Evolutionary conservation across 108 stramenopile species (phyloP).

Genomic region (Parietichytrium sp.): DNA sequence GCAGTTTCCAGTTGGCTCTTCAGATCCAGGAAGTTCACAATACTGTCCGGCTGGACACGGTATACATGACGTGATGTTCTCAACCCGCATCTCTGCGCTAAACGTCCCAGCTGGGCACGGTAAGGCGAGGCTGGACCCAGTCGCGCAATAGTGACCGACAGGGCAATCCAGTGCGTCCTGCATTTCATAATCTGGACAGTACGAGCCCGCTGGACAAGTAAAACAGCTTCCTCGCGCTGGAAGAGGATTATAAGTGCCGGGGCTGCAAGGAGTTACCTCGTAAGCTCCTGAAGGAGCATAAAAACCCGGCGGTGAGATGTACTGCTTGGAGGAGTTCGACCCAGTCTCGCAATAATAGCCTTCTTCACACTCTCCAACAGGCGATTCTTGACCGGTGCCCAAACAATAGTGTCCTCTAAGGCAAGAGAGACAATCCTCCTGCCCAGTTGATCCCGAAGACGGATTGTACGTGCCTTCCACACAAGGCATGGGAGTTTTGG

Average conservation of each 20-base stretch:
- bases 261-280: neutral
- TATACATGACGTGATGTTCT: conserved; percentile 42
- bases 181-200: no score
- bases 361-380: conserved; percentile 25
- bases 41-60: conserved; percentile 52
- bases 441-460: conserved; percentile 5
- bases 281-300: conserved; percentile 40
- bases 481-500: neutral
- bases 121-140: neutral
- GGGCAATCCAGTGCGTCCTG: no score
- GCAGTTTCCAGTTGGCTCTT: conserved; percentile 42
- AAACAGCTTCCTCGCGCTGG: no score
- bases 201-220: conserved; percentile 53
- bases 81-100: conserved; percentile 45
- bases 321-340: conserved; percentile 18
- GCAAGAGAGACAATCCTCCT: conserved; percentile 8
- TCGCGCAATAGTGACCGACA: conserved; percentile 37
- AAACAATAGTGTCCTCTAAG: neutral
- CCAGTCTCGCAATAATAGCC: conserved; percentile 41
- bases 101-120: conserved; percentile 51
- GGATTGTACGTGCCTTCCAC: neutral
- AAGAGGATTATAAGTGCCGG: no score
- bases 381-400: conserved; percentile 27
- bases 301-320: conserved; percentile 38
- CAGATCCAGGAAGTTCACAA: conserved; percentile 37